phyloP scores from a whole-genome alignment of 345 rosid genomes.

The Eucalyptus pauciflora region DNA sequence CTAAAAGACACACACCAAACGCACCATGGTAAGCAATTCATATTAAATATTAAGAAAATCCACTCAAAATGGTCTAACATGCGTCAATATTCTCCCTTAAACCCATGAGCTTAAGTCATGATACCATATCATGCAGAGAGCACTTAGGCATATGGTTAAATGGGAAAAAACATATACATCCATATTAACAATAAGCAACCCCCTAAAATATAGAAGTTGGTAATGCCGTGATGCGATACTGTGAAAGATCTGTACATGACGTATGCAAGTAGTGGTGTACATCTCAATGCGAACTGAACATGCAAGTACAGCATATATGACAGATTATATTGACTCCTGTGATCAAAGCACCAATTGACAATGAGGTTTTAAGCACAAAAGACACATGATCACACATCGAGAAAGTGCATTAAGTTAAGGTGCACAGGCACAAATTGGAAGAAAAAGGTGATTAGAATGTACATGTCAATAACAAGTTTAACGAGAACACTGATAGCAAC shows the following conservation, averaged over 20 bases:
- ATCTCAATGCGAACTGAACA: neutral
- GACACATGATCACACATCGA: neutral
- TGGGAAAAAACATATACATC: neutral
- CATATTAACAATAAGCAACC: neutral
- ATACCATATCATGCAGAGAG: neutral
- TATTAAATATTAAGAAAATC: neutral
- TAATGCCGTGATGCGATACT: neutral
- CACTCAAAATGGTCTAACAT: neutral
- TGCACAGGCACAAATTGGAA: neutral
- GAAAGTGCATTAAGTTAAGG: neutral
- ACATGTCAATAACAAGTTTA: conserved; percentile 97
- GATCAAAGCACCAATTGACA: neutral
- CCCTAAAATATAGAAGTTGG: neutral
- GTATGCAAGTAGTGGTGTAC: neutral
- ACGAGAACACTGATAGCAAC: conserved; percentile 98
- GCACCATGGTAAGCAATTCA: neutral
- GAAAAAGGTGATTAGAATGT: conserved; percentile 5
- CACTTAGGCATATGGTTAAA: neutral
- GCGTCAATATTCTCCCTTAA: neutral
- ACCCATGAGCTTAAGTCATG: neutral
- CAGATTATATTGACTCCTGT: neutral
- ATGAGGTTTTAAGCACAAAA: neutral
- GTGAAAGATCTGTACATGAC: neutral
- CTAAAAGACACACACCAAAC: neutral
- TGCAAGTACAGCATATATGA: neutral